Conservation (phyloP, 2,329 filamentous ascomycete species). For the Aureobasidium sp. region DNA sequence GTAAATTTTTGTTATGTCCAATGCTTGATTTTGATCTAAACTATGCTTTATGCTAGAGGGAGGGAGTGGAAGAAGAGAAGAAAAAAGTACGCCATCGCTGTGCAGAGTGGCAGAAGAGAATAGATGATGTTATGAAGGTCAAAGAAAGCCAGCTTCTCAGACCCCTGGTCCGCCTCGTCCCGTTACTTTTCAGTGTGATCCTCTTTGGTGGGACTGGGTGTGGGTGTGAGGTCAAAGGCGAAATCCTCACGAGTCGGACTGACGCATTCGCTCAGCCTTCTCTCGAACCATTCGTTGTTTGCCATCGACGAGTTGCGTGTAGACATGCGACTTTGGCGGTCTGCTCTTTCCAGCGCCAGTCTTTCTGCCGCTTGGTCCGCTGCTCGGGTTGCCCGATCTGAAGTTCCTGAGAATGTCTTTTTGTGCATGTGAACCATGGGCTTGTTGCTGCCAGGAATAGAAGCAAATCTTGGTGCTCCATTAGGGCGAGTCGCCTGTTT, state of each 20-base stretch:
- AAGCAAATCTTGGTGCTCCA: not conserved
- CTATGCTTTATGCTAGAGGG: not conserved
- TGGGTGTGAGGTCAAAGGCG: not conserved
- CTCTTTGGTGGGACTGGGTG: not conserved
- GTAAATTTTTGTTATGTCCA: not conserved
- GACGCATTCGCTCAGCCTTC: conserved; percentile 16
- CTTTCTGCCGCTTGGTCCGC: conserved; percentile 30
- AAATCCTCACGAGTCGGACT: not conserved
- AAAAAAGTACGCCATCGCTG: not conserved
- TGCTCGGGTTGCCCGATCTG: conserved; percentile 25
- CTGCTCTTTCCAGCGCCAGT: conserved; percentile 31
- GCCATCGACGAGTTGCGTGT: not conserved
- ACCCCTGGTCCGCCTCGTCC: not conserved
- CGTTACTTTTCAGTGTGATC: not conserved
- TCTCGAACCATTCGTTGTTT: conserved; percentile 24
- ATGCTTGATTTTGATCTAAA: not conserved
- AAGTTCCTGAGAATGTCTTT: conserved; percentile 22
- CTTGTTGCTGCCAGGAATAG: not conserved
- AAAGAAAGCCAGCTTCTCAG: not conserved
- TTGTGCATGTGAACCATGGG: conserved; percentile 16
- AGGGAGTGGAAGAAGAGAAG: not conserved
- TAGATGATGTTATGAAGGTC: not conserved
- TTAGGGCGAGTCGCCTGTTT: not conserved
- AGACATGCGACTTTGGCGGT: conserved; percentile 9
- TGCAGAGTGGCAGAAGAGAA: not conserved